phyloP scores from a whole-genome alignment of 2,329 filamentous ascomycete genomes.

The Phaeomoniella chlamydospora region DNA sequence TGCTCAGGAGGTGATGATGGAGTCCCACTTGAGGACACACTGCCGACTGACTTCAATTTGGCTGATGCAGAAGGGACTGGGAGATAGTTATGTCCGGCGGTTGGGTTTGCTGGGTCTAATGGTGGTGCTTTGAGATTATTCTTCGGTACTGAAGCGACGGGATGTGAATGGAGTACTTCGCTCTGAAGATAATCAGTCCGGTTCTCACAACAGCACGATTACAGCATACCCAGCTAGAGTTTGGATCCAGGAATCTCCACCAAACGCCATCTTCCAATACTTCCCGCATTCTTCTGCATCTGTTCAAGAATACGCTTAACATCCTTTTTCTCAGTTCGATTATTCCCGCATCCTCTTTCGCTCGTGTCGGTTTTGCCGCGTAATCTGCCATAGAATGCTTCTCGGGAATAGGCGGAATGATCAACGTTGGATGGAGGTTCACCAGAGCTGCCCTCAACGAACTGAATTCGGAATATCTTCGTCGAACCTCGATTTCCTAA shows the following conservation, averaged over 20 bases:
- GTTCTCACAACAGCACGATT: conserved; percentile 1
- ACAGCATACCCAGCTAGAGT: conserved; percentile 80
- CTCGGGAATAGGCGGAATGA: conserved; percentile 93
- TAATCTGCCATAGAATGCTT: conserved; percentile 99
- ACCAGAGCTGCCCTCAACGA: conserved; percentile 80
- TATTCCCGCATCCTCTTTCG: conserved; percentile 92
- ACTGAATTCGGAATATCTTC: conserved; percentile 92
- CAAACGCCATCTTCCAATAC: conserved; percentile 87
- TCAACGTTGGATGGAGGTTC: conserved; percentile 81
- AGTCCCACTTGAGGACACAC: conserved; percentile 32
- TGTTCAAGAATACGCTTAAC: conserved; percentile 87
- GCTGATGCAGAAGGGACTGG: conserved; percentile 75
- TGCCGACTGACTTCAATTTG: conserved; percentile 51
- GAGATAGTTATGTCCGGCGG: conserved; percentile 70
- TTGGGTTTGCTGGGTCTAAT: conserved; percentile 83
- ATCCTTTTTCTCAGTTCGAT: conserved; percentile 95
- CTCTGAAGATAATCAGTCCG: conserved; percentile 37
- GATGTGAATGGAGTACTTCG: conserved; percentile 88
- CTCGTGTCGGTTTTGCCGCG: conserved; percentile 91
- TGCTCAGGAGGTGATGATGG: conserved; percentile 38
- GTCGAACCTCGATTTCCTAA: conserved; percentile 85
- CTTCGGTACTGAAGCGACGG: conserved; percentile 82
- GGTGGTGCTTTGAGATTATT: conserved; percentile 92
- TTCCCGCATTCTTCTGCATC: conserved; percentile 84
- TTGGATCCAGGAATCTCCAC: conserved; percentile 95